A percentile compares a stretch with the other conserved stretches of the same genome.
Evolutionary conservation across 2,329 filamentous ascomycete genomes (phyloP).

Genomic region (Venturia carpophila): DNA sequence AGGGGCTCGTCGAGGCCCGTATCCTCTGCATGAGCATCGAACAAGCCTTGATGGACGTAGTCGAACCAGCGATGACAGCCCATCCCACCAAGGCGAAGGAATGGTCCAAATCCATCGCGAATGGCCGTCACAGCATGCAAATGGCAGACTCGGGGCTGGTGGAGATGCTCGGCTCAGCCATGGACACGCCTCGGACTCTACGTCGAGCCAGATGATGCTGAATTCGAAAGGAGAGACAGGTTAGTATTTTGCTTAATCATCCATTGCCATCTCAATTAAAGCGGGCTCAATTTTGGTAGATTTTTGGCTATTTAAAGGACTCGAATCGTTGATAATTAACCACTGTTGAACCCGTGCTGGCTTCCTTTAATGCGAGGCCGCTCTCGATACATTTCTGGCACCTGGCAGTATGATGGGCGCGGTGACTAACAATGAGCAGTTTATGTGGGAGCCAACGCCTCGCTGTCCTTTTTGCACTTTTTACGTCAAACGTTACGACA

Average conservation of each 20-base stretch:
- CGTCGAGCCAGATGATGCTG: conserved; percentile 40
- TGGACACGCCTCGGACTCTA: conserved; percentile 9
- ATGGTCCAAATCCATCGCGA: too few relatives aligned
- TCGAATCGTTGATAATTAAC: too few relatives aligned
- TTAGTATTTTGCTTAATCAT: conserved; percentile 24
- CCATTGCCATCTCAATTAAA: too few relatives aligned
- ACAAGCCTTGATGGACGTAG: conserved; percentile 11
- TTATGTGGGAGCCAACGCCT: conserved; percentile 44
- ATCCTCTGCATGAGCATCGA: conserved; percentile 17
- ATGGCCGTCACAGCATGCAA: too few relatives aligned
- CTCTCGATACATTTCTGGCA: too few relatives aligned
- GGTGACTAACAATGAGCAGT: conserved; percentile 27
- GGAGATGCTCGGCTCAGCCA: background rate
- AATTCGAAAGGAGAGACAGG: conserved; percentile 47
- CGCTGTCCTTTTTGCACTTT: conserved; percentile 50
- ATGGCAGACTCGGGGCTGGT: too few relatives aligned
- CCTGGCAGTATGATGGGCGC: too few relatives aligned
- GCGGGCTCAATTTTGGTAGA: too few relatives aligned
- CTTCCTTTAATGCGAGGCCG: too few relatives aligned
- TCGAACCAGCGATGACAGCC: conserved; percentile 18
- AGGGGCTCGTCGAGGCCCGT: conserved; percentile 18
- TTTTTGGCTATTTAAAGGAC: too few relatives aligned
- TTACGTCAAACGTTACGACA: conserved; percentile 42
- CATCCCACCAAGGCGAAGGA: conserved; percentile 13
- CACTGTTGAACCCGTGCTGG: too few relatives aligned